These are phyloP conservation scores for Rugonectria rugulosa DNA, from an alignment of 2,329 filamentous ascomycete species.

Conservation along the genomic window DNA sequence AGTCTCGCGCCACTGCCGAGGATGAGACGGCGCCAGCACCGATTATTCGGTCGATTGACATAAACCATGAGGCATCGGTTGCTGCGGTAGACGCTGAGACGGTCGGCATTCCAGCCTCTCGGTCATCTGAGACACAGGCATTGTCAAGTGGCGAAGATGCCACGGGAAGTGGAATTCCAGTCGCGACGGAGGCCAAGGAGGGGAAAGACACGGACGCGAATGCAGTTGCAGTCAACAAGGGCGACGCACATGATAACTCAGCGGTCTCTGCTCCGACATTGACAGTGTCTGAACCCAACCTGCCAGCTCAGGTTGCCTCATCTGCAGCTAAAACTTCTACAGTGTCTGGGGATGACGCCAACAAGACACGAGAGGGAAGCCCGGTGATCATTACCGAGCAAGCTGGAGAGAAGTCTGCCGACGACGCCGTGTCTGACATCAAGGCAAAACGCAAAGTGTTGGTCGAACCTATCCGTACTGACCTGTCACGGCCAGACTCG, in stretches of 20 bases:
- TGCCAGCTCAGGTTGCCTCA: slow-evolving; percentile 40
- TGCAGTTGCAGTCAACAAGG: slow-evolving; percentile 17
- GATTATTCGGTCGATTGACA: slow-evolving; percentile 6
- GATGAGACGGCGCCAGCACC: slow-evolving; percentile 5
- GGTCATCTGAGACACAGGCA: slow-evolving; percentile 13
- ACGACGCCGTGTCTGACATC: slow-evolving; percentile 23
- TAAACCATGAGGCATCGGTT: slow-evolving; percentile 12
- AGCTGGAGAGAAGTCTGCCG: slow-evolving; percentile 7
- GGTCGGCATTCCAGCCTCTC: slow-evolving; percentile 29
- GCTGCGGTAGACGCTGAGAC: slow-evolving; percentile 29
- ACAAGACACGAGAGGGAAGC: slow-evolving; percentile 9
- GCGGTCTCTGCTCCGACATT: slow-evolving; percentile 25
- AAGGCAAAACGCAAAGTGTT: slow-evolving; percentile 42
- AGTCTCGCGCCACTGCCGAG: not conserved
- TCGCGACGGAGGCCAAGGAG: slow-evolving; percentile 23
- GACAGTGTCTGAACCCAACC: slow-evolving; percentile 36
- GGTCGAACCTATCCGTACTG: slow-evolving; percentile 65
- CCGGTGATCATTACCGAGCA: slow-evolving; percentile 24
- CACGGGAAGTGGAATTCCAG: slow-evolving; percentile 29
- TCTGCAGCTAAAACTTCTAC: slow-evolving; percentile 31
- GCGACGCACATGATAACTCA: slow-evolving; percentile 24
- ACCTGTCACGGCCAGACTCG: slow-evolving; percentile 39
- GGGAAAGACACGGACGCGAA: slow-evolving; percentile 12
- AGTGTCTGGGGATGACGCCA: slow-evolving; percentile 17
- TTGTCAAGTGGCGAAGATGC: slow-evolving; percentile 20